Conservation (phyloP, 257 asterid genomes). For the Solanum sitiens region DNA sequence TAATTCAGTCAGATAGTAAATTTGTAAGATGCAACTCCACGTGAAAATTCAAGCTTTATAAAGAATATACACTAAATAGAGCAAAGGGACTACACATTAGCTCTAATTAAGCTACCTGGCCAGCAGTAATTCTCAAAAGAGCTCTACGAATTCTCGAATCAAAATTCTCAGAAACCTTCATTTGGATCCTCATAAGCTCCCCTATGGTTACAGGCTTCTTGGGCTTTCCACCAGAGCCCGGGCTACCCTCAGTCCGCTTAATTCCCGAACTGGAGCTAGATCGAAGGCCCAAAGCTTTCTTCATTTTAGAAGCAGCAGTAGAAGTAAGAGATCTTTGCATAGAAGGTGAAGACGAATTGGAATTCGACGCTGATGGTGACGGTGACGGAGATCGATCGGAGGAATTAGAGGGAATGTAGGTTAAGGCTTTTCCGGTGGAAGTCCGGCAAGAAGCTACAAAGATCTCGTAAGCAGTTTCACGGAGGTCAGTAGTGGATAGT, state of each 20-base stretch:
- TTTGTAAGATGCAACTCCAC: not conserved
- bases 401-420: constrained; percentile 10
- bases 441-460: constrained; percentile 78
- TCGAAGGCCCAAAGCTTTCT: constrained; percentile 92
- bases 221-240: constrained; percentile 49
- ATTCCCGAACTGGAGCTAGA: constrained; percentile 48
- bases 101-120: constrained; percentile 46
- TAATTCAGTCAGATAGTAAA: not conserved
- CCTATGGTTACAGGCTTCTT: constrained; percentile 79
- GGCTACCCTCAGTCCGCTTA: constrained; percentile 28
- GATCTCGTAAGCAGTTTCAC: constrained; percentile 84
- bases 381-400: constrained; percentile 19
- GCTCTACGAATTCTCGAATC: constrained; percentile 93
- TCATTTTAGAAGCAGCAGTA: constrained; percentile 95
- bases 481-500: constrained; percentile 66
- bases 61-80: not conserved
- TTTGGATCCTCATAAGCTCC: constrained; percentile 83
- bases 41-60: not conserved
- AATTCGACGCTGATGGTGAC: not conserved
- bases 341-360: constrained; percentile 9
- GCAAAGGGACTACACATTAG: not conserved
- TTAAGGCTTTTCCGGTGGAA: constrained; percentile 28
- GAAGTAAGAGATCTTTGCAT: constrained; percentile 78
- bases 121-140: constrained; percentile 84
- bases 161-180: constrained; percentile 67